Percentiles rank a stretch among this genome's conserved stretches.
Conservation (phyloP, 2,329 filamentous ascomycete genomes). For the Pestalotiopsis fici region DNA sequence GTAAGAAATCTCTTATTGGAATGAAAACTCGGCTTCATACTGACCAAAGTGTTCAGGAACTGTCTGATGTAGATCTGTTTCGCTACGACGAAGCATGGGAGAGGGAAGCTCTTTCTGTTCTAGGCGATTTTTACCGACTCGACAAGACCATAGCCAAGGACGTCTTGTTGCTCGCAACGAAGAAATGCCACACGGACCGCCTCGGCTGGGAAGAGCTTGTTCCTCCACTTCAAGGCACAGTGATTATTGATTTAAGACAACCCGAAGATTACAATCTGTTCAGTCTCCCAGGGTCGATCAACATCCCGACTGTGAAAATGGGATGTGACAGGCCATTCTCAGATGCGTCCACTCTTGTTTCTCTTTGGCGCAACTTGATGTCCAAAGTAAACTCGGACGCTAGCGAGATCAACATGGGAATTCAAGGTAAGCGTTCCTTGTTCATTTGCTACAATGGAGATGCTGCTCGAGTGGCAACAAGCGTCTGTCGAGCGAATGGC, state of each 20-base stretch:
- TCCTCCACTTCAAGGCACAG: constrained; percentile 20
- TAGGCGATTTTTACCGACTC: constrained; percentile 36
- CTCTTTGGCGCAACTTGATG: constrained; percentile 50
- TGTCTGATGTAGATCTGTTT: constrained; percentile 51
- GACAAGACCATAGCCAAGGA: constrained; percentile 17
- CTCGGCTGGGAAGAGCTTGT: constrained; percentile 12
- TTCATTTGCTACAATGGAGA: constrained; percentile 57
- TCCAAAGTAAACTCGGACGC: constrained; percentile 34
- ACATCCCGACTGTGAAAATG: constrained; percentile 40
- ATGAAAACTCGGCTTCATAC: neutral
- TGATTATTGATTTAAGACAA: constrained; percentile 46
- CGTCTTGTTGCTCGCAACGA: constrained; percentile 7
- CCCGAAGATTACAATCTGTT: constrained; percentile 40
- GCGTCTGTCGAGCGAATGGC: constrained; percentile 52
- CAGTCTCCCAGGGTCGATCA: constrained; percentile 44
- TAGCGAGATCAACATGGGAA: constrained; percentile 17
- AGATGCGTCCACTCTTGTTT: constrained; percentile 40
- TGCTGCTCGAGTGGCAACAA: constrained; percentile 53
- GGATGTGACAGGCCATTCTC: constrained; percentile 45
- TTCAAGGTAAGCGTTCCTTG: constrained; percentile 38
- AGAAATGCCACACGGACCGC: neutral
- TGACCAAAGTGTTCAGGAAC: constrained; percentile 33
- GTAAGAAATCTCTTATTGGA: neutral
- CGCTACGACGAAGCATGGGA: constrained; percentile 60
- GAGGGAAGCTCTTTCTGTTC: constrained; percentile 36